These are phyloP conservation scores for Glonium stellatum DNA, from an alignment of 495 filamentous ascomycete species.

Conservation along the genomic window DNA sequence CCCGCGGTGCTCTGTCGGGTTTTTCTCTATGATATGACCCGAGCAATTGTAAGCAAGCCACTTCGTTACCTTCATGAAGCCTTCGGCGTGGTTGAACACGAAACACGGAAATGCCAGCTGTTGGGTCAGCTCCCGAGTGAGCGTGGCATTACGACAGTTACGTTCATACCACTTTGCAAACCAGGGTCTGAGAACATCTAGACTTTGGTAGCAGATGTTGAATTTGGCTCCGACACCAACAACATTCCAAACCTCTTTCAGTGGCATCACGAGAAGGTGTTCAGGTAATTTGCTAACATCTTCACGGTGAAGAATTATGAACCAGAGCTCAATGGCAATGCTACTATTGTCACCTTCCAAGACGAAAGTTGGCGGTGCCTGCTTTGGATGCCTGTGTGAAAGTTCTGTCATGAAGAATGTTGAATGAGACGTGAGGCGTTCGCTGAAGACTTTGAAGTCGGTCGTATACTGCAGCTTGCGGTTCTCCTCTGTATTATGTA, in stretches of 20 bases:
- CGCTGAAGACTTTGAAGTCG: too few relatives aligned
- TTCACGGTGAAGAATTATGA: neutral
- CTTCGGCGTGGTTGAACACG: conserved; percentile 4
- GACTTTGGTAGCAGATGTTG: neutral
- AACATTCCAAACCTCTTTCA: neutral
- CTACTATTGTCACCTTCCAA: neutral
- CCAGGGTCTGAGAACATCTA: neutral
- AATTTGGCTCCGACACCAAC: neutral
- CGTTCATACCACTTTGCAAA: neutral
- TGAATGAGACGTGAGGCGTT: too few relatives aligned
- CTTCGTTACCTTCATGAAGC: conserved; percentile 7
- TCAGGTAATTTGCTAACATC: neutral
- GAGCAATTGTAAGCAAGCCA: conserved; percentile 13
- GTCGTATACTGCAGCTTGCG: too few relatives aligned
- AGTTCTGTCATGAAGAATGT: too few relatives aligned
- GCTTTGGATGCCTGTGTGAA: too few relatives aligned
- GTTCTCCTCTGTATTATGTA: too few relatives aligned
- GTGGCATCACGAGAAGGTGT: neutral
- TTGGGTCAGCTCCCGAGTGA: neutral
- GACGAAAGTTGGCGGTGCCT: neutral
- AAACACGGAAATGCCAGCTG: conserved; percentile 5
- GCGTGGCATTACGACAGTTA: neutral
- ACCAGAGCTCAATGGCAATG: neutral
- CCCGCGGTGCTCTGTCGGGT: neutral
- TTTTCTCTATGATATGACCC: conserved; percentile 8